These are phyloP conservation scores for Boletus rex-veris DNA, from an alignment of 768 basidiomycete genomes.

Conservation along the genomic window DNA sequence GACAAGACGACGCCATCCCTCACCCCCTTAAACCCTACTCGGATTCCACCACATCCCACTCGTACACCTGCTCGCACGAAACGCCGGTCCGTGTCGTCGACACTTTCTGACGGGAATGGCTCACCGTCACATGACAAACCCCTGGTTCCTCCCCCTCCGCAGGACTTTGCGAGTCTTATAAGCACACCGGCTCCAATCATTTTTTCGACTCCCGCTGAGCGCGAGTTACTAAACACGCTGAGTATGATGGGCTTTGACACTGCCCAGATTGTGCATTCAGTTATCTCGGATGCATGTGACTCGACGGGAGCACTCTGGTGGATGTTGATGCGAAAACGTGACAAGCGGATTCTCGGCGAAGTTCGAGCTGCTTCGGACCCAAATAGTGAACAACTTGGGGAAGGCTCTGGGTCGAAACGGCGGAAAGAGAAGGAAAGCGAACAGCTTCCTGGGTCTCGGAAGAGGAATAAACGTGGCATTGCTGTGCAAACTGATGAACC, in stretches of 20 bases:
- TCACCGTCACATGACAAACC: constrained; percentile 50
- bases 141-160: constrained; percentile 35
- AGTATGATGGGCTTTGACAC: constrained; percentile 84
- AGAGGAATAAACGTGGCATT: constrained; percentile 21
- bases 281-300: constrained; percentile 89
- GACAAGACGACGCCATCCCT: constrained; percentile 10
- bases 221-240: constrained; percentile 72
- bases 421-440: constrained; percentile 31
- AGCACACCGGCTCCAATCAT: constrained; percentile 68
- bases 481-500: constrained; percentile 48
- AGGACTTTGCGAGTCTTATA: constrained; percentile 65
- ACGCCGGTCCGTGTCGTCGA: constrained; percentile 90
- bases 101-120: constrained; percentile 60
- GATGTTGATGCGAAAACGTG: constrained; percentile 85
- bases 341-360: constrained; percentile 49
- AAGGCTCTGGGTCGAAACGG: constrained; percentile 25
- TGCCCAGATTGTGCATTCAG: constrained; percentile 93
- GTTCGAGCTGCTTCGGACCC: constrained; percentile 20
- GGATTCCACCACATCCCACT: constrained; percentile 58
- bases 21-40: constrained; percentile 23
- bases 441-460: constrained; percentile 19
- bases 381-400: constrained; percentile 14
- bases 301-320: constrained; percentile 91
- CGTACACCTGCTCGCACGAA: constrained; percentile 96
- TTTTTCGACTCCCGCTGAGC: constrained; percentile 83